Evolutionary conservation across 768 basidiomycete genomes (phyloP).

Genomic region (Mycena albidolilacea): DNA sequence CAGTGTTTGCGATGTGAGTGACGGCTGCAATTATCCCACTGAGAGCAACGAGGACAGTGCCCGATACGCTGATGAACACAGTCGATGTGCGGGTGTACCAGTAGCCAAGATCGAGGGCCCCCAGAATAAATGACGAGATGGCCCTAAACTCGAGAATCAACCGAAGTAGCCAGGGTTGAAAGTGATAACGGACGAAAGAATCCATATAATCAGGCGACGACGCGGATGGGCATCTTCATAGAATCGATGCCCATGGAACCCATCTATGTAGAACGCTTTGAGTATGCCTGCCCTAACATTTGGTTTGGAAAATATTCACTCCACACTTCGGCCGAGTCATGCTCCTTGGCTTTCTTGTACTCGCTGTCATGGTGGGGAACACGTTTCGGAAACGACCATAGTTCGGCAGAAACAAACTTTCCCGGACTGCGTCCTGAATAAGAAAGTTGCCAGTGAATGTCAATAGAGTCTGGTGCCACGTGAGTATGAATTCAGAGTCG

Average conservation of each 20-base stretch:
- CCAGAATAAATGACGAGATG: slow-evolving; percentile 32
- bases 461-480: slow-evolving; percentile 40
- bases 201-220: slow-evolving; percentile 38
- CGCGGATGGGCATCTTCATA: slow-evolving; percentile 49
- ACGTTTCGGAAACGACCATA: slow-evolving; percentile 11
- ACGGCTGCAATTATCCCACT: slow-evolving; percentile 27
- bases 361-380: slow-evolving; percentile 44
- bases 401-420: slow-evolving; percentile 42
- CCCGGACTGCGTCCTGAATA: slow-evolving; percentile 46
- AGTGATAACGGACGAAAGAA: slow-evolving; percentile 33
- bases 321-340: slow-evolving; percentile 44
- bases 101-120: slow-evolving; percentile 47
- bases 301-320: slow-evolving; percentile 40
- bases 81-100: slow-evolving; percentile 55
- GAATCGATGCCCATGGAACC: slow-evolving; percentile 48
- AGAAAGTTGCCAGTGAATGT: slow-evolving; percentile 52
- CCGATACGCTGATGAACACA: slow-evolving; percentile 48
- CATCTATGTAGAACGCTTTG: slow-evolving; percentile 40
- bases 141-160: slow-evolving; percentile 34
- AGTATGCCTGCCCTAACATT: background rate
- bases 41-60: slow-evolving; percentile 44
- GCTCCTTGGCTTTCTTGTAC: slow-evolving; percentile 39
- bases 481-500: background rate
- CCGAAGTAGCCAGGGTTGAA: background rate
- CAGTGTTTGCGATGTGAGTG: slow-evolving; percentile 16